Conservation (phyloP, 225 moss, liverwort and hornwort genomes). For the Physcomitrellopsis africana region DNA sequence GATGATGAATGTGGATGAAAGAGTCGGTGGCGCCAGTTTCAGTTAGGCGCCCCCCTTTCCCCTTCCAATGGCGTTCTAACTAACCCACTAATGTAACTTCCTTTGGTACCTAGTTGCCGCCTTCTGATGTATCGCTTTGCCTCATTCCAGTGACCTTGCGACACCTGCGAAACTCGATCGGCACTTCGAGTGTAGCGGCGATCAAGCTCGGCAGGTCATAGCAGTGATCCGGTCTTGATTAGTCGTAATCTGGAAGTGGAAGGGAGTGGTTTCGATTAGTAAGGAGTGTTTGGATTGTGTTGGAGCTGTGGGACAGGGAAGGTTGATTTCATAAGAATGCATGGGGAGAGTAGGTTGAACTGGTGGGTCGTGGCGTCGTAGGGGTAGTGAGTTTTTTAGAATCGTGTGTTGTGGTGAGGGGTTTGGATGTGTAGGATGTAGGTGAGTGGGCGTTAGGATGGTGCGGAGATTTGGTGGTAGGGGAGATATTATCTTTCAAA, state of each 20-base stretch:
- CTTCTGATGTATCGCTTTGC: conserved; percentile 23
- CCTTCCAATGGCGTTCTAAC: conserved; percentile 23
- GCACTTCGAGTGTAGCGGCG: background rate
- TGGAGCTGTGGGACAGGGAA: conserved; percentile 5
- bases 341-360: conserved; percentile 30
- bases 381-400: conserved; percentile 19
- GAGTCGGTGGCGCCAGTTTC: conserved; percentile 32
- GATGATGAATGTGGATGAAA: conserved; percentile 24
- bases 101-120: conserved; percentile 21
- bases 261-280: too few species aligned
- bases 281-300: background rate
- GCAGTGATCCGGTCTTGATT: background rate
- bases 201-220: background rate
- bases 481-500: conserved; percentile 11
- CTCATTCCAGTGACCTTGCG: background rate
- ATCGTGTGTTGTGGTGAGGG: conserved; percentile 28
- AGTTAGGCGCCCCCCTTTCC: conserved; percentile 29
- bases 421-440: conserved; percentile 22
- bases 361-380: conserved; percentile 16
- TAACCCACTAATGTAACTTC: conserved; percentile 30
- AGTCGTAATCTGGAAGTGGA: too few species aligned
- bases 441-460: conserved; percentile 28
- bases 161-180: conserved; percentile 14
- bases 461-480: conserved; percentile 24
- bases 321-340: conserved; percentile 2